These are phyloP conservation scores for Trichoderma guizhouense DNA, from an alignment of 2,329 filamentous ascomycete species.

Conservation along the genomic window DNA sequence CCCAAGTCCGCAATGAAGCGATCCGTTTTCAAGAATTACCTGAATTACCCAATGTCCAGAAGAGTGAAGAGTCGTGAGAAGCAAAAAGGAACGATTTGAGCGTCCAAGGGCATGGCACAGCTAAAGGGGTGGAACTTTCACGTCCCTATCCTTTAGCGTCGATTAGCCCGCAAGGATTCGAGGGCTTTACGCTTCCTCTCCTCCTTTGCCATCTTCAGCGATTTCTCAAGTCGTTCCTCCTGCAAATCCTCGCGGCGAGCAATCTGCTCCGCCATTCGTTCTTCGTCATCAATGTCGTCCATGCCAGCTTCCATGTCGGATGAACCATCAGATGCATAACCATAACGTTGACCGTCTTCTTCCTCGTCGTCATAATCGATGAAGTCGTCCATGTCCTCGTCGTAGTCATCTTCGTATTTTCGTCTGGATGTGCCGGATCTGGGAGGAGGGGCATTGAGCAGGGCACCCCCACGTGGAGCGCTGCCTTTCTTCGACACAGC, in stretches of 20 bases:
- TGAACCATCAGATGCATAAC: conserved; percentile 62
- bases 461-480: conserved; percentile 38
- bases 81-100: not conserved
- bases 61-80: not conserved
- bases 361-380: conserved; percentile 61
- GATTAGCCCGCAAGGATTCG: conserved; percentile 34
- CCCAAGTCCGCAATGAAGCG: not conserved
- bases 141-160: conserved; percentile 23
- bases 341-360: conserved; percentile 44
- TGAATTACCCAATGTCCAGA: not conserved
- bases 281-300: conserved; percentile 71
- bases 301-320: conserved; percentile 78
- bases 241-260: conserved; percentile 66
- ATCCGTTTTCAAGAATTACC: not conserved
- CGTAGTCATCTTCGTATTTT: conserved; percentile 57
- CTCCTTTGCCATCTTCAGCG: conserved; percentile 60
- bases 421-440: conserved; percentile 30
- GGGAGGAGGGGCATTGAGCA: conserved; percentile 35
- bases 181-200: conserved; percentile 46
- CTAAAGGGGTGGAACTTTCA: not conserved
- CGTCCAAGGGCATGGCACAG: not conserved
- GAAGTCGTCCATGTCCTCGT: conserved; percentile 60
- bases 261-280: conserved; percentile 56
- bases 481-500: conserved; percentile 33
- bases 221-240: conserved; percentile 60